Evolutionary conservation across 441 rosid genomes (phyloP), one percentile per base, ranked within the genome.

Genomic region (Eutrema salsugineum): DNA sequence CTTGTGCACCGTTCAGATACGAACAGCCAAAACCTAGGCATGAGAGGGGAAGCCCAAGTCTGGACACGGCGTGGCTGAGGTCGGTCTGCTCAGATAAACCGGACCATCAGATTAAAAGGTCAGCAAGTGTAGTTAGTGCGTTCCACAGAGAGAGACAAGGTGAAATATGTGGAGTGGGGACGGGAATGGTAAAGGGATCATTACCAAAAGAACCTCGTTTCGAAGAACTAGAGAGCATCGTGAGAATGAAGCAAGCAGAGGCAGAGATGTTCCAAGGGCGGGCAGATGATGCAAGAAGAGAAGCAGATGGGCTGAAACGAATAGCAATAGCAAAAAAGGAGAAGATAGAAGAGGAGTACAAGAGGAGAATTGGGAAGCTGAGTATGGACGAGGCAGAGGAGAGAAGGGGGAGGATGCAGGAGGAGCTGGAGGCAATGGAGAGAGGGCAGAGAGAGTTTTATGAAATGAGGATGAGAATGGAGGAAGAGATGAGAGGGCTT

Each of bases 191-290:
- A 50, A 87, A 83, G 71, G 82, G 70, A 57, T 70, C 79, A 48
- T n/a, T n/a, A n/a, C 77, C 70, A 33, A 86, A 86, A 75, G 94
- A 85, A 66, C 91, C 91, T 15, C 67, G 84, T 66, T 89, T 91
- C 5, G 98, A 91, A 48, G 99, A 95, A 70, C 78, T 95, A 58
- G 99, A 90, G 78, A 91, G 97, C 89, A 86, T 95, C 15, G 85
- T 91, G 72, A 87, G 88, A 77, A 87, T 95, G 76, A 95, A 91
- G 78, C 33, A 80, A 80, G 99, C 91, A 33, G 99, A 95, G 79
- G 96, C 95, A 8, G 84, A 83, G 61, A 94, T 94, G 99, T 94
- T 90, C 72, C 98, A 94, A 76, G 78, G 83, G 5, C 91, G 87
- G 44, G 94, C 97, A 11, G 96, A 24, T 24, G 27, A 24, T 24